Evolutionary conservation across 2,329 filamentous ascomycete genomes (phyloP).

Genomic region (Aspergillus alliaceus): DNA sequence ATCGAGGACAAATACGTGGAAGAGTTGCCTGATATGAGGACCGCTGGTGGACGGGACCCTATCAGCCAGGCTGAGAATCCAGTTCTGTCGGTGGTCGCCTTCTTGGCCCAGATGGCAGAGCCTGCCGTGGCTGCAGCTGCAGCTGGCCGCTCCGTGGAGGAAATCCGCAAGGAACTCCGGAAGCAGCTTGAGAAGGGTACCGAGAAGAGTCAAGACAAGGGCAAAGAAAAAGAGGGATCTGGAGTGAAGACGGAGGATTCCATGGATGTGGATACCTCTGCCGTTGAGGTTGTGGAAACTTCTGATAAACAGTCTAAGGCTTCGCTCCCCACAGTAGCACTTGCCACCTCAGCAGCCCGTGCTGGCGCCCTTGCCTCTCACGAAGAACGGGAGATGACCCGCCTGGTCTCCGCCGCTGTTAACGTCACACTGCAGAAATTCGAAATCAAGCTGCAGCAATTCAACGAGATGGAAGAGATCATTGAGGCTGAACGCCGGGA

Average conservation of each 20-base stretch:
- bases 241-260: conserved; percentile 56
- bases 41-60: conserved; percentile 76
- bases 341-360: conserved; percentile 83
- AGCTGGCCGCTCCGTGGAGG: conserved; percentile 81
- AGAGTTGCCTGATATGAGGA: conserved; percentile 67
- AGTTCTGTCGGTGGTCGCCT: conserved; percentile 92
- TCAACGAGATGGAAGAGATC: conserved; percentile 91
- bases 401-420: conserved; percentile 85
- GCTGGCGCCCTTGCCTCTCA: conserved; percentile 87
- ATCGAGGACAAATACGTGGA: conserved; percentile 98
- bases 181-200: conserved; percentile 70
- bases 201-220: conserved; percentile 48
- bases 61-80: conserved; percentile 94
- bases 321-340: conserved; percentile 69
- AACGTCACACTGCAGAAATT: conserved; percentile 95
- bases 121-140: conserved; percentile 88
- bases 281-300: conserved; percentile 43
- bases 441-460: conserved; percentile 92
- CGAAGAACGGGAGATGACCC: conserved; percentile 94
- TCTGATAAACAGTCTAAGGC: conserved; percentile 47
- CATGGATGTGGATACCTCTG: conserved; percentile 56
- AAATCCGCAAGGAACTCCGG: conserved; percentile 77
- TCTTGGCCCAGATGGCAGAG: conserved; percentile 87
- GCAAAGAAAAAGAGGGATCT: conserved; percentile 48
- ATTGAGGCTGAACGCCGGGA: conserved; percentile 90